Base-by-base conservation (phyloP, 192 early-diverging fungal genomes). In the Gaertneriomyces sp. region DNA sequence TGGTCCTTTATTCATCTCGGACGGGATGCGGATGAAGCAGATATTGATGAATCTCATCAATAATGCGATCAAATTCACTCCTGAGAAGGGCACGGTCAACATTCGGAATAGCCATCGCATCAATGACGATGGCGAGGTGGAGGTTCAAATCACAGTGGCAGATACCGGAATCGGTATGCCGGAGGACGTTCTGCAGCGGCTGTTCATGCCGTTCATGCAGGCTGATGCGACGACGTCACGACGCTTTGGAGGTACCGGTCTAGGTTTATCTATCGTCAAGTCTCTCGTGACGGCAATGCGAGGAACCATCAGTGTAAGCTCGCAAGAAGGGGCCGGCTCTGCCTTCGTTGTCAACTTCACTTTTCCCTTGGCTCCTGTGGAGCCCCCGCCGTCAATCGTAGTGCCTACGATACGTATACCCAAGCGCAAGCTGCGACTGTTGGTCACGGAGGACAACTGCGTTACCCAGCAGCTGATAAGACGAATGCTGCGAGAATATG, bases 391-490 rank as follows among this genome's bases (percentile, higher is more conserved):
- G 16, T 33, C 25, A 33, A n/a, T 50, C 10, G 46, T 16, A 20
- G 17, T 17, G 33, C 54, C 61, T 14, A 45, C 44, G 41, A 19
- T 56, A 12, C 59, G 60, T 2, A 47, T 47, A 14, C 52, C 52
- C 52, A 33, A 8, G 52, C 52, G 19, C 19, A 17, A 17, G 52
- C 38, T 42, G 7, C 45, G 61, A 0, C 39, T 65, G 14, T 42
- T 74, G 1, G 7, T 74, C 10, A 64, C 64, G 14, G 73, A 74
- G 51, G 73, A 74, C 43, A 74, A 74, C 51, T 8, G 6, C 12
- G 45, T 73, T 45, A 74, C 58, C 8, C 72, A 74, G 54, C 20
- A 7, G 42, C 40, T 74, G 33, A 40, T 74, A 12, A 41, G 52
- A 12, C 67, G 53, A 11, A 68, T 74, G 72, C 51, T 74, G 59